Evolutionary conservation across 768 basidiomycete species (phyloP), one percentile per base, ranked within the genome.

Genomic region (Hebeloma cylindrosporum): DNA sequence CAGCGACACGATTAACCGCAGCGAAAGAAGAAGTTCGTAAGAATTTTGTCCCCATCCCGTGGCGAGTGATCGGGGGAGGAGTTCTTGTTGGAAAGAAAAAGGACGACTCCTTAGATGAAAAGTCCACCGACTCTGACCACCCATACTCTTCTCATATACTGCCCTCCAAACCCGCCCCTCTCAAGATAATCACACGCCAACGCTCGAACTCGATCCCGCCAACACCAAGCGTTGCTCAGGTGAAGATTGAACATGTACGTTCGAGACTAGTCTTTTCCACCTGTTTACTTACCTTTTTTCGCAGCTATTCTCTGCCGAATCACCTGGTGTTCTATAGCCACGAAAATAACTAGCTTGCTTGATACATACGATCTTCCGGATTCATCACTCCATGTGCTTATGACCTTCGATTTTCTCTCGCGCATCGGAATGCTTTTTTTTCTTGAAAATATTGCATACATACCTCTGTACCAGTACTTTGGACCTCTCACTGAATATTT

Each of bases 11-110:
- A 51, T 21, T 28, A 43, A 34, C 35, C 30, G 39, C 60, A 30
- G 62, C 69, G 55, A 52, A 52, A 27, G 61, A 57, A 18, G 34
- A 25, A 13, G 36, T 25, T 37, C 54, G 49, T 22, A 79, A 65
- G 50, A 73, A 74, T 46, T 83, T 69, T 60, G 82, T 78, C 52
- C 84, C 85, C 20, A 72, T 88, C 34, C 72, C 76, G 3, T 88
- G 86, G 86, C 74, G 86, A 31, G 85, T 88, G 9, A 83, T 88
- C 39, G 84, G 86, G 0, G 86, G 86, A 10, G 86, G 86, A 3
- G 86, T 88, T n/a, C 72, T 77, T 62, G 73, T 88, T 26, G 71
- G 75, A 73, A 48, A 78, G 35, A 41, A 53, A 31, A 56, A 42
- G 43, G 53, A 61, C 6, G 42, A 47, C 6, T 28, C 44, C 10